Evolutionary conservation across 1,284 basidiomycete species (phyloP).

Genomic region (Tilletiopsis washingtonensis): DNA sequence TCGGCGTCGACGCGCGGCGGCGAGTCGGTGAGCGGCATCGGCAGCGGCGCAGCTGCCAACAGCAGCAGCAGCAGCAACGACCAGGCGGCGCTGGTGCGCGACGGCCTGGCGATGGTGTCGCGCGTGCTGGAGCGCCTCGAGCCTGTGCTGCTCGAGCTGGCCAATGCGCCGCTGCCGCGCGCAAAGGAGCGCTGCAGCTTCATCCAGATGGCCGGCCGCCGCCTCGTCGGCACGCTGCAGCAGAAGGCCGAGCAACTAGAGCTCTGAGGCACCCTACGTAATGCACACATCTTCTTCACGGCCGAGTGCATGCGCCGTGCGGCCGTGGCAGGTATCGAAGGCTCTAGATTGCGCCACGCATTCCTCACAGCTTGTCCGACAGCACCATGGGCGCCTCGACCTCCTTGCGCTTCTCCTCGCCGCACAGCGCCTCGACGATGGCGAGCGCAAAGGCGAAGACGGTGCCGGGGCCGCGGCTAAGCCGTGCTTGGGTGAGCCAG

Average conservation of each 20-base stretch:
- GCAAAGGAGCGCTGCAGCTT: constrained; percentile 26
- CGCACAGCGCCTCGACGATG: constrained; percentile 63
- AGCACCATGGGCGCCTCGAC: constrained; percentile 64
- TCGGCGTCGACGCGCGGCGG: constrained; percentile 3
- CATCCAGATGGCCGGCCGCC: constrained; percentile 31
- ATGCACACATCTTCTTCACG: no score
- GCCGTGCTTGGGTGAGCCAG: neutral
- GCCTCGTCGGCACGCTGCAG: constrained; percentile 21
- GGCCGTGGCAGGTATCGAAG: no score
- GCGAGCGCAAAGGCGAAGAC: constrained; percentile 67
- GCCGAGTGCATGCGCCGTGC: no score
- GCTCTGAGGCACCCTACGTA: no score
- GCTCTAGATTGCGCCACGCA: no score
- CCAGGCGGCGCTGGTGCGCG: neutral
- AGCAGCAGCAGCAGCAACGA: neutral
- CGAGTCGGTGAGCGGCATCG: constrained; percentile 2
- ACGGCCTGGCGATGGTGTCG: neutral
- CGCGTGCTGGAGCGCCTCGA: neutral
- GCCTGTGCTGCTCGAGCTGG: neutral
- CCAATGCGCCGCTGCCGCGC: constrained; percentile 17
- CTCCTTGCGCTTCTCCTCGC: constrained; percentile 60
- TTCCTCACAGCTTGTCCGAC: no score
- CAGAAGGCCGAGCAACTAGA: no score
- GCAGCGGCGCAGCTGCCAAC: constrained; percentile 1
- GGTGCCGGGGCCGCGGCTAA: constrained; percentile 73